A percentile compares a stretch with the other conserved stretches of the same genome.
phyloP scores from a whole-genome alignment of 495 filamentous ascomycete genomes.

The Cairneyella variabilis region DNA sequence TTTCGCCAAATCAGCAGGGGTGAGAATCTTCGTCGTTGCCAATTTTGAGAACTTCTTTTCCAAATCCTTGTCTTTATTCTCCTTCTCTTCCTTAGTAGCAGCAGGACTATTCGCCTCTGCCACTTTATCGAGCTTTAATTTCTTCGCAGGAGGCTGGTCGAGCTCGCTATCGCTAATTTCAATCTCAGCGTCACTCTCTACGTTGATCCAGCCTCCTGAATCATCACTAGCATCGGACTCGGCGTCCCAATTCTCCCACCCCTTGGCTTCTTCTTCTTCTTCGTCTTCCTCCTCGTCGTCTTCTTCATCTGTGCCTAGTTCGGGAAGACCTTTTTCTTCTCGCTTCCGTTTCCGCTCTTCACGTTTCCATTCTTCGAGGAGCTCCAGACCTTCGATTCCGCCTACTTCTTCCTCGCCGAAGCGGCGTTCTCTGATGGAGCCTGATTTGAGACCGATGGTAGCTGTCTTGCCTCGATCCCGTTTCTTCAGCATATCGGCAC shows the following conservation, averaged over 20 bases:
- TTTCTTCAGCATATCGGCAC: constrained; percentile 83
- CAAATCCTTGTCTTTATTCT: constrained; percentile 25
- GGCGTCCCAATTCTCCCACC: constrained; percentile 82
- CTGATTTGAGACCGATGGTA: constrained; percentile 71
- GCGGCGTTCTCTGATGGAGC: constrained; percentile 62
- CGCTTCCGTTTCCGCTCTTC: constrained; percentile 74
- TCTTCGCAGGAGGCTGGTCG: constrained; percentile 62
- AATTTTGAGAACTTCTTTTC: constrained; percentile 55
- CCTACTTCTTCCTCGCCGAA: constrained; percentile 80
- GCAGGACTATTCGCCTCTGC: constrained; percentile 11
- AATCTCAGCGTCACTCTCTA: constrained; percentile 79
- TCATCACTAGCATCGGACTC: constrained; percentile 74
- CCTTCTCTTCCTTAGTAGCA: constrained; percentile 28
- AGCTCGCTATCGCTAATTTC: constrained; percentile 71
- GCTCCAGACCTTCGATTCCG: constrained; percentile 86
- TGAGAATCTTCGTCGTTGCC: constrained; percentile 84
- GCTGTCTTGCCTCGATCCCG: constrained; percentile 90
- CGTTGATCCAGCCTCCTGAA: constrained; percentile 87
- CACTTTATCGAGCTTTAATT: constrained; percentile 34
- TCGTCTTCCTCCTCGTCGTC: constrained; percentile 42
- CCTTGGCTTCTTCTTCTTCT: constrained; percentile 62
- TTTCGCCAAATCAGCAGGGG: constrained; percentile 87
- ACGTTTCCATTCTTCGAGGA: constrained; percentile 90
- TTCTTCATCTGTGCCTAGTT: constrained; percentile 50
- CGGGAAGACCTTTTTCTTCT: constrained; percentile 57